These are phyloP conservation scores for Eutypa lata DNA, from an alignment of 2,329 filamentous ascomycete species.

Conservation along the genomic window DNA sequence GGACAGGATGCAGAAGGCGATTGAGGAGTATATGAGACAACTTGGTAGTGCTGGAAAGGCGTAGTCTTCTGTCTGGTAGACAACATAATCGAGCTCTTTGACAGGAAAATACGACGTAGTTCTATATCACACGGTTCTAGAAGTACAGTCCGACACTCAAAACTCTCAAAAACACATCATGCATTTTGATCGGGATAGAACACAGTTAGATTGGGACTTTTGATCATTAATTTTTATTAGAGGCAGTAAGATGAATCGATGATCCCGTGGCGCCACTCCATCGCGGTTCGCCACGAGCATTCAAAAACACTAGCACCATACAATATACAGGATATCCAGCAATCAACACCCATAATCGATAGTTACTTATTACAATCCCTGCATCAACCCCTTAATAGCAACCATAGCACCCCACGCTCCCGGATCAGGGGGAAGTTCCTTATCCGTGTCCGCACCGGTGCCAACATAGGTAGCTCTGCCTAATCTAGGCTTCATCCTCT, in stretches of 20 bases:
- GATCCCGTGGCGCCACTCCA: too few relatives aligned
- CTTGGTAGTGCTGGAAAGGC: conserved; percentile 45
- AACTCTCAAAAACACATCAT: too few relatives aligned
- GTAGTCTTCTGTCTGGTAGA: neutral
- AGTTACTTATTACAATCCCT: conserved; percentile 13
- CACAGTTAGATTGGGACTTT: too few relatives aligned
- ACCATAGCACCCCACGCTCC: conserved; percentile 69
- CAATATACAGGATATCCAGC: too few relatives aligned
- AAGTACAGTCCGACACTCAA: too few relatives aligned
- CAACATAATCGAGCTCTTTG: neutral
- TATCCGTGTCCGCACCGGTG: conserved; percentile 46
- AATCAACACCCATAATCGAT: too few relatives aligned
- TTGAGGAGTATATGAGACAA: conserved; percentile 44
- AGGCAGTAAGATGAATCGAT: too few relatives aligned
- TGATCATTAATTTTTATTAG: too few relatives aligned
- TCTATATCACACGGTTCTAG: too few relatives aligned
- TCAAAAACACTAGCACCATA: conserved; percentile 1
- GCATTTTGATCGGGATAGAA: too few relatives aligned
- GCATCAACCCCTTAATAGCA: conserved; percentile 39
- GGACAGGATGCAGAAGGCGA: conserved; percentile 43
- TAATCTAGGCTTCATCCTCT: conserved; percentile 61
- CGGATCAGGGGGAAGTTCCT: conserved; percentile 61
- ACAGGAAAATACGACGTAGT: too few relatives aligned
- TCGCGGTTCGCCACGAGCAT: too few relatives aligned
- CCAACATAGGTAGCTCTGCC: conserved; percentile 69